These are phyloP conservation scores for Begonia masoniana DNA, from an alignment of 306 rosid species.

Conservation along the genomic window DNA sequence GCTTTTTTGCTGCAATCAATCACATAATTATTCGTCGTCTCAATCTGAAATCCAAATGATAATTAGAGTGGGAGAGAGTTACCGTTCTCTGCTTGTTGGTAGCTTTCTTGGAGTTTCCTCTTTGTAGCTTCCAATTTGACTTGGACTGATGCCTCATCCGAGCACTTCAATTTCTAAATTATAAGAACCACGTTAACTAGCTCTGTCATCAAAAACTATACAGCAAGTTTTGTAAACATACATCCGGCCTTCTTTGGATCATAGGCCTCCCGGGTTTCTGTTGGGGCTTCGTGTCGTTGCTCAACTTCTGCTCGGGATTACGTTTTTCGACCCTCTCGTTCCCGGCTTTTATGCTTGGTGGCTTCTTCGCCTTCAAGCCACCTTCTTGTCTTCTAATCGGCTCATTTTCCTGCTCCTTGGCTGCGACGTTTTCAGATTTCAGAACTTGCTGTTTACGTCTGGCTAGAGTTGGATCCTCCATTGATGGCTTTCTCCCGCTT, in stretches of 20 bases:
- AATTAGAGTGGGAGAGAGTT: constrained; percentile 1
- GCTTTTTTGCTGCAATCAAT: constrained; percentile 66
- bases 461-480: constrained; percentile 20
- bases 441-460: constrained; percentile 28
- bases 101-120: constrained; percentile 88
- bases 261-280: constrained; percentile 25
- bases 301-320: constrained; percentile 27
- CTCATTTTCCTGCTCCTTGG: constrained; percentile 36
- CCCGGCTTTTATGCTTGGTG: constrained; percentile 31
- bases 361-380: constrained; percentile 31
- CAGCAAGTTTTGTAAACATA: constrained; percentile 19
- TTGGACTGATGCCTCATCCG: constrained; percentile 50
- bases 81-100: constrained; percentile 94
- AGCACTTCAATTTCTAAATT: constrained; percentile 34
- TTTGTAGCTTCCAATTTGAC: constrained; percentile 85
- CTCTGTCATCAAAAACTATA: constrained; percentile 2
- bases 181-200: background rate
- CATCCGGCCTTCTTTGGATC: constrained; percentile 52
- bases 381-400: constrained; percentile 36
- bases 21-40: constrained; percentile 2
- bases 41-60: background rate
- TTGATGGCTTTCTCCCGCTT: constrained; percentile 40
- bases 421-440: constrained; percentile 17
- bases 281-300: constrained; percentile 20
- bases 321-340: constrained; percentile 39